Base-by-base conservation (phyloP, 139 green algal genomes). In the Tetradesmus lagerheimii region DNA sequence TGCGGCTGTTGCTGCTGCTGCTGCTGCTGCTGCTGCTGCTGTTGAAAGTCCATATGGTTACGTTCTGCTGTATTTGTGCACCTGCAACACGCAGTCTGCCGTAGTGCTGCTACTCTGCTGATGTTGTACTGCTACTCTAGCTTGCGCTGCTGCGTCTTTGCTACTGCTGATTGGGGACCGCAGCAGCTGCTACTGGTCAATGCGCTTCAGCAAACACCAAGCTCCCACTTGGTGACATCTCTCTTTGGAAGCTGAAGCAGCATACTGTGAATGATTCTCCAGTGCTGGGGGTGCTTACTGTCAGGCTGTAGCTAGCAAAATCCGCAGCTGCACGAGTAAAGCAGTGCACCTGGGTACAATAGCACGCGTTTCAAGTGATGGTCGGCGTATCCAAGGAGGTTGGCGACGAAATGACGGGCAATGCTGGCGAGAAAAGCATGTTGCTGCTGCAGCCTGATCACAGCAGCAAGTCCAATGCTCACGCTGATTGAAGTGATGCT, bases 161-260 rank as follows among this genome's bases (percentile, higher is more conserved):
- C n/a, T n/a, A n/a, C n/a, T n/a, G n/a, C n/a, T n/a, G n/a, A n/a
- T n/a, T n/a, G n/a, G n/a, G n/a, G n/a, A n/a, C n/a, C n/a, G n/a
- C n/a, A n/a, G n/a, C n/a, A n/a, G n/a, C n/a, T n/a, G n/a, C n/a
- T n/a, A n/a, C n/a, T n/a, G n/a, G n/a, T n/a, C n/a, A n/a, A n/a
- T n/a, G n/a, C n/a, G n/a, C n/a, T n/a, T n/a, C n/a, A n/a, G n/a
- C n/a, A n/a, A n/a, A n/a, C n/a, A n/a, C n/a, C n/a, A n/a, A n/a
- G n/a, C n/a, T n/a, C n/a, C n/a, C n/a, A 86, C 80, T 86, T 4
- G 80, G 80, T 15, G 80, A 86, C 80, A 86, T 86, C 3, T 86
- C 80, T 15, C 31, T 74, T 8, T 23, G 9, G 47, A 76, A 86
- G 4, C 16, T 86, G 80, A 86, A 86, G 47, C 80, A 86, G 80